These are phyloP conservation scores for Pseudocercospora crystallina DNA, from an alignment of 2,329 filamentous ascomycete species.

Conservation along the genomic window DNA sequence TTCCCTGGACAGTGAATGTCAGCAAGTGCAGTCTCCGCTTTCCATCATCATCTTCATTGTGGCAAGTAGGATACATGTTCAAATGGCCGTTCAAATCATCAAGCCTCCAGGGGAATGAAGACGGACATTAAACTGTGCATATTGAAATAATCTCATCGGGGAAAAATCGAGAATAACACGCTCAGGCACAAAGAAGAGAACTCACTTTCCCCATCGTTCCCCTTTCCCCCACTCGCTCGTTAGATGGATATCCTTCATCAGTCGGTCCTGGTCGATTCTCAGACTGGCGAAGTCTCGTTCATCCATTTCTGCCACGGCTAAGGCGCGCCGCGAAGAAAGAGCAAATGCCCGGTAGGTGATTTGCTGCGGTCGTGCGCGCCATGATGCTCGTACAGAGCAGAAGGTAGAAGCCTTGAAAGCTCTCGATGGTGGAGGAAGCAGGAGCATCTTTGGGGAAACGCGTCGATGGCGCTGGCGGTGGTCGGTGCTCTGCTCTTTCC, in stretches of 20 bases:
- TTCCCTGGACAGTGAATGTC: constrained; percentile 18
- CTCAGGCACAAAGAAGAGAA: constrained; percentile 13
- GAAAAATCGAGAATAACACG: not conserved
- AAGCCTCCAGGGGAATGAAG: constrained; percentile 15
- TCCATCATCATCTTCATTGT: no score
- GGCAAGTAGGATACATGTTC: not conserved
- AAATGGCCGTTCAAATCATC: constrained; percentile 20
- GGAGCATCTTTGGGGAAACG: constrained; percentile 7
- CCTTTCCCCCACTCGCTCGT: constrained; percentile 68
- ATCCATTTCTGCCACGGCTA: constrained; percentile 50
- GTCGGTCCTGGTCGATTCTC: constrained; percentile 58
- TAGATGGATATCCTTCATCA: constrained; percentile 64
- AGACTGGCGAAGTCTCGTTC: constrained; percentile 54
- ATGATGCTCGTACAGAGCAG: constrained; percentile 7
- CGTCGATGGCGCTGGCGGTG: constrained; percentile 1
- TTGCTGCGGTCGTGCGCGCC: constrained; percentile 4
- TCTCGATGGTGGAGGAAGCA: not conserved
- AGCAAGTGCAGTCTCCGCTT: constrained; percentile 1
- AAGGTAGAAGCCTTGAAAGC: not conserved
- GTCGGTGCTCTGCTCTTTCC: constrained; percentile 3
- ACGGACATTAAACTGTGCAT: constrained; percentile 22
- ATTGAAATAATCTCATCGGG: constrained; percentile 25
- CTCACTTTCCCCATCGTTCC: constrained; percentile 66
- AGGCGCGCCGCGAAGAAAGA: constrained; percentile 33
- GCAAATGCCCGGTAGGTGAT: constrained; percentile 30